Conservation (phyloP, 176 grass and related monocot genomes). For the Chrysopogon serrulatus region DNA sequence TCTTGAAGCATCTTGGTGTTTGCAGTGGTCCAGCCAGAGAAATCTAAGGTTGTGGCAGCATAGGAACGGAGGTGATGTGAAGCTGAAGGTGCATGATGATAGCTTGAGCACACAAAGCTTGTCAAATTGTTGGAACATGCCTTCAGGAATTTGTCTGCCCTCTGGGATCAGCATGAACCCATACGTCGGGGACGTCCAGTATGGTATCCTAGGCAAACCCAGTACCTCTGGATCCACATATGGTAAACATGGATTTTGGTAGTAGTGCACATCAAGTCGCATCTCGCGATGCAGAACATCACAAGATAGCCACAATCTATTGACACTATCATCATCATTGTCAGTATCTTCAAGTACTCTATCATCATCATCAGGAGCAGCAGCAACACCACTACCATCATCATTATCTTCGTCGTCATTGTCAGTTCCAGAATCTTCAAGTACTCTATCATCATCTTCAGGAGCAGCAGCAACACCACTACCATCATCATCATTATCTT, state of each 20-base stretch:
- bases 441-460: too few relatives aligned
- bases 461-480: too few relatives aligned
- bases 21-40: too few relatives aligned
- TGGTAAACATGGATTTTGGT: neutral
- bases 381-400: too few relatives aligned
- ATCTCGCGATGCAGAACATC: neutral
- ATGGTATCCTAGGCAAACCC: neutral
- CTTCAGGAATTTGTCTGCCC: neutral
- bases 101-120: neutral
- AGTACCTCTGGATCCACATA: neutral
- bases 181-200: neutral
- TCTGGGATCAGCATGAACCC: neutral
- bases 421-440: neutral
- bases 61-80: neutral
- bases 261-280: neutral
- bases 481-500: too few relatives aligned
- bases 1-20: too few relatives aligned
- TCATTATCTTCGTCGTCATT: too few relatives aligned
- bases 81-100: neutral
- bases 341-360: neutral
- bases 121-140: neutral
- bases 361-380: too few relatives aligned
- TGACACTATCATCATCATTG: too few relatives aligned
- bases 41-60: neutral
- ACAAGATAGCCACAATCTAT: neutral